phyloP scores from a whole-genome alignment of 441 rosid species.

The Adansonia gregorii region DNA sequence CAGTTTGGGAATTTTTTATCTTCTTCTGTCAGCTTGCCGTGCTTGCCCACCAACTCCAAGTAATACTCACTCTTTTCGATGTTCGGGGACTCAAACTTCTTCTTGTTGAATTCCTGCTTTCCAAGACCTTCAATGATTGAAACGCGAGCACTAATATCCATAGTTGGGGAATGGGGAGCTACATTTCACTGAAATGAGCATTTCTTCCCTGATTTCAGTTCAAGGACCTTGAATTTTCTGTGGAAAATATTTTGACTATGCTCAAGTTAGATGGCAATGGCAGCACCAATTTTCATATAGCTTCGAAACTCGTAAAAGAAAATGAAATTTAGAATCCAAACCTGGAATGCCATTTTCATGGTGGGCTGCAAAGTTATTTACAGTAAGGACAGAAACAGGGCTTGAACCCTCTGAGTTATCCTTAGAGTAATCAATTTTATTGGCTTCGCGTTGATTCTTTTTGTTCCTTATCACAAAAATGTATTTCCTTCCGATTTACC shows the following conservation, averaged over 20 bases:
- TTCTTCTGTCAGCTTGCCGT: conserved; percentile 49
- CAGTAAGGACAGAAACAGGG: conserved; percentile 63
- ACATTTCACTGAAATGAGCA: conserved; percentile 9
- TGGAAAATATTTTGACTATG: background rate
- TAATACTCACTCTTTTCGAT: conserved; percentile 37
- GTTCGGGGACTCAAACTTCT: background rate
- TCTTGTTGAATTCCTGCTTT: conserved; percentile 24
- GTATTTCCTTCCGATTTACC: conserved; percentile 38
- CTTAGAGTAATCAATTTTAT: too few relatives aligned
- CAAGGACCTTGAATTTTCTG: conserved; percentile 27
- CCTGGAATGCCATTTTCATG: conserved; percentile 50
- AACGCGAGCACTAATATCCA: conserved; percentile 7
- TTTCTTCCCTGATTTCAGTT: conserved; percentile 28
- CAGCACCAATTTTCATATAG: background rate
- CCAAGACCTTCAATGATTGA: conserved; percentile 15
- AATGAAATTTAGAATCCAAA: conserved; percentile 30
- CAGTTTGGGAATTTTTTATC: conserved; percentile 51
- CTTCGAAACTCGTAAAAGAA: background rate
- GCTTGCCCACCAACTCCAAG: conserved; percentile 42
- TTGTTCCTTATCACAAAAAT: conserved; percentile 37
- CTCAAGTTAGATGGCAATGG: background rate
- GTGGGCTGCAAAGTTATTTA: conserved; percentile 39
- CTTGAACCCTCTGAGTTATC: conserved; percentile 43
- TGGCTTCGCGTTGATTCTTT: conserved; percentile 32
- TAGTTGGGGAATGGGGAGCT: background rate